Base-by-base conservation (phyloP, 257 asterid species). In the Capsicum pubescens region DNA sequence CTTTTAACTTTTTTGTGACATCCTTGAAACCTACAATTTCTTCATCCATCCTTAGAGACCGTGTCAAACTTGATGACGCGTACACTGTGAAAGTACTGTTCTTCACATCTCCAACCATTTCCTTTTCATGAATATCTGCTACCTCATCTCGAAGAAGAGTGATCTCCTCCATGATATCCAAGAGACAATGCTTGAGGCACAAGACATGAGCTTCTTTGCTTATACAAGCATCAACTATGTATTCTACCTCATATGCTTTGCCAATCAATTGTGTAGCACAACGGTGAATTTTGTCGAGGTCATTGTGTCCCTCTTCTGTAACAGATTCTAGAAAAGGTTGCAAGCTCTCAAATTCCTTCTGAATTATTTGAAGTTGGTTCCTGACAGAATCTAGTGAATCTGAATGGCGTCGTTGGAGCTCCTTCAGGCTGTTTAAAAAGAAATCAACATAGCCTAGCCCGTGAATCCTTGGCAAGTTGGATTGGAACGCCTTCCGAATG, bases 131-230 rank as follows among this genome's bases (percentile, higher is more conserved):
- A 46, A 42, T 44, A 8, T 21, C 8, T 64, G 70, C 44, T 0
- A 21, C 70, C 46, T 72, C 57, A 0, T 1, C 16, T 9, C 5
- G 21, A 9, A 39, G 4, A 52, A n/a, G 32, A 42, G 16, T 4
- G 3, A 46, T 16, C 8, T 19, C 36, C 36, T 39, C 15, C 4
- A 81, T 44, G 36, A 87, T 55, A 12, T 74, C 52, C 42, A 56
- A 17, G 39, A 87, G 79, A 85, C 84, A 71, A 7, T 9, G 42
- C 59, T 8, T 13, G 71, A 82, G 32, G 59, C 85, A 82, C 85
- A 79, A 44, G 55, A 58, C 35, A 56, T 79, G 79, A 56, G 46
- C 8, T n/a, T 71, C 3, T 52, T 52, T 9, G 56, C 56, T 52
- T 52, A 52, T 52, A 3, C 14, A 52, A 9, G 3, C 13, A 9